A percentile compares a stretch with the other conserved stretches of the same genome.
These are phyloP conservation scores for Fusarium nurragi DNA, from an alignment of 2,329 filamentous ascomycete species.

Conservation along the genomic window DNA sequence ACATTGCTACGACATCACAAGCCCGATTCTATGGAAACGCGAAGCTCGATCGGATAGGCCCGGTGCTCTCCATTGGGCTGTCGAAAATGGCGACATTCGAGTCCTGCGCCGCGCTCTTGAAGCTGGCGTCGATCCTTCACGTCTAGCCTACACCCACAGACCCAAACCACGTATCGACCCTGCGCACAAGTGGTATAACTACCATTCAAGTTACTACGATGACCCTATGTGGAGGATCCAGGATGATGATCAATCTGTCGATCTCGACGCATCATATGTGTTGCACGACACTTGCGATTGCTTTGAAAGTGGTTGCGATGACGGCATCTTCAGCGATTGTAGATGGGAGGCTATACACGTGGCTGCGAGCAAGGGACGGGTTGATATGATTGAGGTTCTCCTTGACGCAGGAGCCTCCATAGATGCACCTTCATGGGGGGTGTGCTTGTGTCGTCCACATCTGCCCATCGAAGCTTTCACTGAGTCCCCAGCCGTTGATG, in stretches of 20 bases:
- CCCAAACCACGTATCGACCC: slow-evolving; percentile 41
- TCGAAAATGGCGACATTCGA: slow-evolving; percentile 36
- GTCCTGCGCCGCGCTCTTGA: slow-evolving; percentile 40
- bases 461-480: slow-evolving; percentile 42
- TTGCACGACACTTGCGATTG: slow-evolving; percentile 41
- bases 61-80: slow-evolving; percentile 43
- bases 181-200: slow-evolving; percentile 44
- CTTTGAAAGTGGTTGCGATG: slow-evolving; percentile 42
- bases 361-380: slow-evolving; percentile 43
- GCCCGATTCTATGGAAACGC: slow-evolving; percentile 43
- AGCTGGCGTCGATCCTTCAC: slow-evolving; percentile 38
- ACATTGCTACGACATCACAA: slow-evolving; percentile 41
- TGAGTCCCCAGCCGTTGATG: slow-evolving; percentile 40
- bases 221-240: slow-evolving; percentile 41
- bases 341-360: slow-evolving; percentile 43
- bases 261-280: slow-evolving; percentile 40
- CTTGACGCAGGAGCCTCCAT: slow-evolving; percentile 39
- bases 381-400: slow-evolving; percentile 42
- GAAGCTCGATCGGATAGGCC: slow-evolving; percentile 42
- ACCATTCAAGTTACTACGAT: slow-evolving; percentile 43
- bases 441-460: slow-evolving; percentile 43
- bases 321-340: slow-evolving; percentile 45
- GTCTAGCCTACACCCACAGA: slow-evolving; percentile 41
- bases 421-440: slow-evolving; percentile 42
- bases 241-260: slow-evolving; percentile 41